Evolutionary conservation across 176 grass and related monocot genomes (phyloP).

Genomic region (Eleusine indica): DNA sequence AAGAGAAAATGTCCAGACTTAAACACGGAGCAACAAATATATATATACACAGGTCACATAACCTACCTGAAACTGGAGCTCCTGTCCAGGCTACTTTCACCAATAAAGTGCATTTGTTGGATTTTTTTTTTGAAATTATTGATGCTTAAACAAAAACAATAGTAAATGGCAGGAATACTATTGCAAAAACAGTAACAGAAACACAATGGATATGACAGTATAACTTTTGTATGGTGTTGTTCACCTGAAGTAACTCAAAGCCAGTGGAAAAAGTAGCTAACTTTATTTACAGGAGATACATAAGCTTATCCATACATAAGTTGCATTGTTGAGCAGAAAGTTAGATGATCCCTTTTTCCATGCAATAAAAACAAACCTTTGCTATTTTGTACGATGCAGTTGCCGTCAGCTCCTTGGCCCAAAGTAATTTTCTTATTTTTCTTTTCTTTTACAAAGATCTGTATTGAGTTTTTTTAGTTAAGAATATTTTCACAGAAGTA

Average conservation of each 20-base stretch:
- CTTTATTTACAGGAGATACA: neutral
- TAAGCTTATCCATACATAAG: neutral
- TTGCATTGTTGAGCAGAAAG: neutral
- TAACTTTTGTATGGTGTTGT: slow-evolving; percentile 1
- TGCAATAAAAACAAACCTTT: neutral
- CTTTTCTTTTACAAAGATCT: neutral
- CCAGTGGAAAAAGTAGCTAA: neutral
- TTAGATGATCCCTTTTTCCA: neutral
- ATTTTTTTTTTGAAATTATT: neutral
- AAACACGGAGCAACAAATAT: neutral
- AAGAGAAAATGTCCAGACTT: neutral
- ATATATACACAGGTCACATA: neutral
- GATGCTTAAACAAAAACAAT: neutral
- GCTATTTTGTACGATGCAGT: neutral
- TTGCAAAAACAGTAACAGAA: neutral
- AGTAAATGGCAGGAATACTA: neutral
- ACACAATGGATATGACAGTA: neutral
- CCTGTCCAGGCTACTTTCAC: slow-evolving; percentile 8
- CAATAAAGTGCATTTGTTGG: neutral
- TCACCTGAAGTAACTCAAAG: neutral
- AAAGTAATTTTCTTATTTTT: neutral
- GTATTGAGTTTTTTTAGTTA: neutral
- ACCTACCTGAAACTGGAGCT: neutral
- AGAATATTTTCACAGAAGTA: neutral
- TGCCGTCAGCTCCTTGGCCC: neutral